A percentile compares a stretch with the other conserved stretches of the same genome.
phyloP scores from a whole-genome alignment of 352 stramenopile species.

The Pythium volutum region DNA sequence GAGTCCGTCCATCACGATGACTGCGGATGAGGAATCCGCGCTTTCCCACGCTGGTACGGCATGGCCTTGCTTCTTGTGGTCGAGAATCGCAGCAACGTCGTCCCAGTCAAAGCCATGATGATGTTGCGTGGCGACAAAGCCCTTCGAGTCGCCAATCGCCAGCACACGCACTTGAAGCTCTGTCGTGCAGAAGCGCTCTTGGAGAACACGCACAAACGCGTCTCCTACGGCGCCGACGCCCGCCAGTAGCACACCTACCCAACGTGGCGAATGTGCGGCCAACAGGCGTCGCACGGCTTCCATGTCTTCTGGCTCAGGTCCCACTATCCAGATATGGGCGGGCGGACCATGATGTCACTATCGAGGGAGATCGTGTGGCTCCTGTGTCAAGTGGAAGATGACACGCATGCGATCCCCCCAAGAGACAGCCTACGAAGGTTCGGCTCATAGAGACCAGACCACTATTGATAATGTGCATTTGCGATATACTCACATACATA shows the following conservation, averaged over 20 bases:
- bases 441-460: too few species aligned
- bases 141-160: conserved; percentile 31
- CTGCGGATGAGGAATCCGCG: too few species aligned
- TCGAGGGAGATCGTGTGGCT: neutral
- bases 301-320: neutral
- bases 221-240: conserved; percentile 29
- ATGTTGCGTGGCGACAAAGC: conserved; percentile 9
- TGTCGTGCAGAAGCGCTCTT: conserved; percentile 15
- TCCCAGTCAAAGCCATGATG: conserved; percentile 5
- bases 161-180: conserved; percentile 16
- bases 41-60: neutral
- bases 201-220: conserved; percentile 22
- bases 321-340: too few species aligned
- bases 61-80: conserved; percentile 12
- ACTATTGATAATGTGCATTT: too few species aligned
- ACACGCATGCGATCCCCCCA: neutral
- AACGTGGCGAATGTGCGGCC: neutral
- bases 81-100: conserved; percentile 10
- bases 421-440: neutral
- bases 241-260: conserved; percentile 27
- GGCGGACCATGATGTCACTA: neutral
- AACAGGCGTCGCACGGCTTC: conserved; percentile 5
- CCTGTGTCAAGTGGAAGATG: neutral
- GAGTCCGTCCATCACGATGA: conserved; percentile 5
- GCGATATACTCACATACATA: too few species aligned